Evolutionary conservation across 371 early-diverging fungal genomes (phyloP).

Genomic region (Mortierella sp.): DNA sequence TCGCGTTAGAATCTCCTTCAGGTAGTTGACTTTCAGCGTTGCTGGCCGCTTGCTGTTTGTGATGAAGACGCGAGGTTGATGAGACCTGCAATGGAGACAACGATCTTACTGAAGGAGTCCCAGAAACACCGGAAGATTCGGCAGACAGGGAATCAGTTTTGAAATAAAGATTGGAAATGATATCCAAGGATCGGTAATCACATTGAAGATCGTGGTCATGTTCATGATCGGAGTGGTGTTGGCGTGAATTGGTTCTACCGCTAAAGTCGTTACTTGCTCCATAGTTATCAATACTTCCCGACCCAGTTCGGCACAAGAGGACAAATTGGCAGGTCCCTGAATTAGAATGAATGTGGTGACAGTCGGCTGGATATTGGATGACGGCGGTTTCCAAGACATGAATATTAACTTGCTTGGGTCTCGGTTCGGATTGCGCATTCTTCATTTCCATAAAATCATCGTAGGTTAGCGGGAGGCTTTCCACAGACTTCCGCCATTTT

Average conservation of each 20-base stretch:
- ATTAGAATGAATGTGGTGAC: neutral
- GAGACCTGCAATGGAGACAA: too few species aligned
- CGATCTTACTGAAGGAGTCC: neutral
- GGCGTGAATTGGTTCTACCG: conserved; percentile 8
- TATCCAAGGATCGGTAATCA: conserved; percentile 19
- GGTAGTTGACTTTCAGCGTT: too few species aligned
- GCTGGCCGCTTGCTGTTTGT: neutral
- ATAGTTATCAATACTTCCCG: conserved; percentile 21
- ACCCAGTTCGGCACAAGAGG: conserved; percentile 30
- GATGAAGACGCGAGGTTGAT: neutral
- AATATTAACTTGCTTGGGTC: conserved; percentile 17
- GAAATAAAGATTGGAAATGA: conserved; percentile 24
- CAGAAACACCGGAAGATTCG: neutral
- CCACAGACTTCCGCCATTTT: neutral
- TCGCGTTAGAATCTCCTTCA: too few species aligned
- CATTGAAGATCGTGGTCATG: conserved; percentile 1
- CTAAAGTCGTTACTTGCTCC: conserved; percentile 9
- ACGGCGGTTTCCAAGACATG: conserved; percentile 17
- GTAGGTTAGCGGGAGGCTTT: neutral
- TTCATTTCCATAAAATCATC: neutral
- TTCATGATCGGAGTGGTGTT: conserved; percentile 9
- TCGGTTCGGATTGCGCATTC: neutral
- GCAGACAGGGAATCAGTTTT: neutral
- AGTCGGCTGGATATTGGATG: conserved; percentile 19
- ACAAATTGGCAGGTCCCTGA: conserved; percentile 12